A percentile compares a stretch with the other conserved stretches of the same genome.
These are phyloP conservation scores for Dothistroma septosporum DNA, from an alignment of 2,329 filamentous ascomycete species.

Conservation along the genomic window DNA sequence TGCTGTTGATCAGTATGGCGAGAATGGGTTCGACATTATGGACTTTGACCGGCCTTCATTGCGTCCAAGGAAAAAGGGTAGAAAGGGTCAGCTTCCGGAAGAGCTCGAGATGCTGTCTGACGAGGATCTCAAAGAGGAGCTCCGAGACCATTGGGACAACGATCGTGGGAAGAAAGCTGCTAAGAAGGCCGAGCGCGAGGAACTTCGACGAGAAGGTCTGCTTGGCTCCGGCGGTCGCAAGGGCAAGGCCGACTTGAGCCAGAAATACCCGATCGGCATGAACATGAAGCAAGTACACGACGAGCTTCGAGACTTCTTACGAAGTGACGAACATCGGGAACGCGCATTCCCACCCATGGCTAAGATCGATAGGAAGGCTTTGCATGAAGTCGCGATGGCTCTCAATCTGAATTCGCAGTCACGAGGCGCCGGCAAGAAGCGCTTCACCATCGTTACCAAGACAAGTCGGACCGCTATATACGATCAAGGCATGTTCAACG, in stretches of 20 bases:
- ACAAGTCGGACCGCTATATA: constrained; percentile 63
- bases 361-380: constrained; percentile 66
- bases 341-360: constrained; percentile 80
- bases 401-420: constrained; percentile 83
- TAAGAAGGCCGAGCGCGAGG: constrained; percentile 47
- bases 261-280: constrained; percentile 72
- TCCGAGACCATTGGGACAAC: constrained; percentile 41
- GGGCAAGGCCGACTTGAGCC: constrained; percentile 50
- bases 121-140: constrained; percentile 40
- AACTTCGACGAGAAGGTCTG: constrained; percentile 43
- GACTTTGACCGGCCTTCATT: constrained; percentile 71
- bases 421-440: constrained; percentile 64
- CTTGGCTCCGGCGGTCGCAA: constrained; percentile 35
- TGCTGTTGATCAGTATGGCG: constrained; percentile 59
- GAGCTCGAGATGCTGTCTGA: constrained; percentile 42
- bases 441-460: constrained; percentile 74
- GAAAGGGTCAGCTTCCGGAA: constrained; percentile 43
- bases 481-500: constrained; percentile 50
- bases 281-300: constrained; percentile 64
- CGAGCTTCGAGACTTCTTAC: constrained; percentile 69
- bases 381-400: constrained; percentile 73
- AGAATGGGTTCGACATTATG: constrained; percentile 77
- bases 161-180: constrained; percentile 45
- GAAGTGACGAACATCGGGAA: constrained; percentile 59
- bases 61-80: constrained; percentile 61